phyloP scores from a whole-genome alignment of 2,329 filamentous ascomycete genomes.

The Cercospora citrullina region DNA sequence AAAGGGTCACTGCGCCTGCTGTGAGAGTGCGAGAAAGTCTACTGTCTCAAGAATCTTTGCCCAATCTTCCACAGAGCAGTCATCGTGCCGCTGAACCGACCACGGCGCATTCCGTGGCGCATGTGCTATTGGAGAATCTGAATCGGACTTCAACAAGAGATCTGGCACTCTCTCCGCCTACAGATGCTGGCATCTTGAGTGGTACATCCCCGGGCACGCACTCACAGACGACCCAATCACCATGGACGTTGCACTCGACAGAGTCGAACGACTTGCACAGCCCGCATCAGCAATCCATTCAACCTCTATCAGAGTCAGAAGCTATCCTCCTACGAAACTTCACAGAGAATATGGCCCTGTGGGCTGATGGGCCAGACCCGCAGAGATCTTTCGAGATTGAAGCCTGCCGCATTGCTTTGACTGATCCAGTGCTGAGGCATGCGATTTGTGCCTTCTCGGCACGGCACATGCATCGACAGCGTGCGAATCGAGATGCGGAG shows the following conservation, averaged over 20 bases:
- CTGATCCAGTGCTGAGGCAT: slow-evolving; percentile 50
- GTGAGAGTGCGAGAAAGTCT: neutral
- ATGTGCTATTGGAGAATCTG: neutral
- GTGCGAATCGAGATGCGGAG: slow-evolving; percentile 43
- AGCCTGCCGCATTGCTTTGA: slow-evolving; percentile 50
- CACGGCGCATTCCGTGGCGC: neutral
- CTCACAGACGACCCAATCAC: neutral
- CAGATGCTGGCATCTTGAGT: neutral
- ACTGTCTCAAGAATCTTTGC: neutral
- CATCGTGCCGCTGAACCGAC: neutral
- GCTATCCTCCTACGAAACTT: slow-evolving; percentile 23
- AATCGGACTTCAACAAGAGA: neutral
- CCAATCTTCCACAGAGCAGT: neutral
- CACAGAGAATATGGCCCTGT: slow-evolving; percentile 23
- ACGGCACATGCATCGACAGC: slow-evolving; percentile 46
- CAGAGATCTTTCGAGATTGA: slow-evolving; percentile 44
- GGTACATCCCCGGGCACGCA: neutral
- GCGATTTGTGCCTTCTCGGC: slow-evolving; percentile 51
- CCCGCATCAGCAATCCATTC: neutral
- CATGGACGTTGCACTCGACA: neutral
- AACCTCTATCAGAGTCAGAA: slow-evolving; percentile 9
- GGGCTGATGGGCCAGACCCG: slow-evolving; percentile 23
- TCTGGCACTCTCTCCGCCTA: neutral
- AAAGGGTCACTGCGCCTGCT: neutral
- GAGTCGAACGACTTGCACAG: slow-evolving; percentile 1